Conservation (phyloP, 2,329 filamentous ascomycete genomes). For the Fusarium sp. region DNA sequence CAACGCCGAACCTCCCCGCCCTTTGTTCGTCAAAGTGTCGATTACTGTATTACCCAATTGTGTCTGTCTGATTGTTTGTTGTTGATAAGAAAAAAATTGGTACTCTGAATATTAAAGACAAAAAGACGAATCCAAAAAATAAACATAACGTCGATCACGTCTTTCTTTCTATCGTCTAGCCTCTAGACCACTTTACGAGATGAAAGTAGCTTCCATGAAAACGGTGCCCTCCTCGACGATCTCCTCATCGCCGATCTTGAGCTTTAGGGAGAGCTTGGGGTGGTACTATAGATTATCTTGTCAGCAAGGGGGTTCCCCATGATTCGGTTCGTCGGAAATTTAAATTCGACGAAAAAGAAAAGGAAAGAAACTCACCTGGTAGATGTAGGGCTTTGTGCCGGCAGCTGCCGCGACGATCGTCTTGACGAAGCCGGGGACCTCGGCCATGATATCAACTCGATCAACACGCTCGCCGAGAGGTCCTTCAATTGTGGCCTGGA, state of each 20-base stretch:
- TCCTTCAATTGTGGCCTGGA: constrained; percentile 77
- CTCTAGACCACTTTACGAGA: constrained; percentile 67
- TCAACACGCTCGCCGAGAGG: constrained; percentile 77
- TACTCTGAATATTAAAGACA: constrained; percentile 31
- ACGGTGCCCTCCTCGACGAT: constrained; percentile 80
- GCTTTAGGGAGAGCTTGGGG: constrained; percentile 77
- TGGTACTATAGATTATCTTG: constrained; percentile 67
- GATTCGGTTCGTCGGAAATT: constrained; percentile 10
- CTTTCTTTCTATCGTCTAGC: constrained; percentile 4
- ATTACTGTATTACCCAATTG: constrained; percentile 48
- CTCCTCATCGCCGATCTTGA: constrained; percentile 86
- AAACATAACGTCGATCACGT: neutral
- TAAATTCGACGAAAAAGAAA: constrained; percentile 32
- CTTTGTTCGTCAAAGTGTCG: constrained; percentile 23
- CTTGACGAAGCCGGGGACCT: constrained; percentile 96
- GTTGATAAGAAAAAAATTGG: neutral
- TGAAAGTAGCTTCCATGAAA: constrained; percentile 96
- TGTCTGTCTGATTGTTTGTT: neutral
- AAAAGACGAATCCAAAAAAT: constrained; percentile 4
- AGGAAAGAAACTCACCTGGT: constrained; percentile 72
- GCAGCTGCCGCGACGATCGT: constrained; percentile 87
- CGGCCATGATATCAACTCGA: constrained; percentile 90
- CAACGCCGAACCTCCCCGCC: constrained; percentile 45
- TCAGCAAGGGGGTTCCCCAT: constrained; percentile 27
- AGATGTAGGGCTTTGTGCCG: constrained; percentile 97